Conservation (phyloP, 257 asterid genomes). For the Nicotiana paniculata region DNA sequence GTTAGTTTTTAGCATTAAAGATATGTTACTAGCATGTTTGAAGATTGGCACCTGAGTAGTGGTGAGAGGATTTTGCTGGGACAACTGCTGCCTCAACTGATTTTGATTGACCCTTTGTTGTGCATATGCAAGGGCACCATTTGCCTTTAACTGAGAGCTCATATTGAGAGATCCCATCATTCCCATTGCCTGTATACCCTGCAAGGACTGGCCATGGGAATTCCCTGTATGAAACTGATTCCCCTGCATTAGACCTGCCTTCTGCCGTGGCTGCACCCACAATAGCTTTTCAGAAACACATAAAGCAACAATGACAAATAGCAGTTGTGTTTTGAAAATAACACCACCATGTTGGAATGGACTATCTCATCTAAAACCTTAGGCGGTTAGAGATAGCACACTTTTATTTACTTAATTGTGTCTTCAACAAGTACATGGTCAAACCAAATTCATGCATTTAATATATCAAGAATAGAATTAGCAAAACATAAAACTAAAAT, state of each 20-base stretch:
- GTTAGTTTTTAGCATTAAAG: neutral
- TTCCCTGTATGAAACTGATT: conserved; percentile 72
- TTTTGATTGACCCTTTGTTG: conserved; percentile 50
- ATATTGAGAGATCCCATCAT: conserved; percentile 58
- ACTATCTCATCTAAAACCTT: no score
- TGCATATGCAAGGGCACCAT: conserved; percentile 38
- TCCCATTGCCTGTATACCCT: conserved; percentile 72
- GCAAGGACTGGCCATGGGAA: conserved; percentile 74
- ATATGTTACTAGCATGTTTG: neutral
- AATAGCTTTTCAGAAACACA: conserved; percentile 21
- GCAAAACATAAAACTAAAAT: neutral
- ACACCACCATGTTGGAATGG: neutral
- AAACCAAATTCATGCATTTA: neutral
- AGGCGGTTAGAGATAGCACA: no score
- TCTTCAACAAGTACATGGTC: neutral
- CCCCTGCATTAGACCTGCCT: conserved; percentile 70
- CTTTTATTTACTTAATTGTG: no score
- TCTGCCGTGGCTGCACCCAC: conserved; percentile 73
- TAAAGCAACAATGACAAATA: conserved; percentile 5
- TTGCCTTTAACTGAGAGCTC: conserved; percentile 66
- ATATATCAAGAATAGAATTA: neutral
- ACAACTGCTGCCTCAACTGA: conserved; percentile 71
- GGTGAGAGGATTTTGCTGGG: conserved; percentile 64
- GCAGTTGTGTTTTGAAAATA: neutral
- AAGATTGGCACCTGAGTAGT: conserved; percentile 51